Base-by-base conservation (phyloP, 2,329 filamentous ascomycete species). In the Chaetomiaceae sp. region DNA sequence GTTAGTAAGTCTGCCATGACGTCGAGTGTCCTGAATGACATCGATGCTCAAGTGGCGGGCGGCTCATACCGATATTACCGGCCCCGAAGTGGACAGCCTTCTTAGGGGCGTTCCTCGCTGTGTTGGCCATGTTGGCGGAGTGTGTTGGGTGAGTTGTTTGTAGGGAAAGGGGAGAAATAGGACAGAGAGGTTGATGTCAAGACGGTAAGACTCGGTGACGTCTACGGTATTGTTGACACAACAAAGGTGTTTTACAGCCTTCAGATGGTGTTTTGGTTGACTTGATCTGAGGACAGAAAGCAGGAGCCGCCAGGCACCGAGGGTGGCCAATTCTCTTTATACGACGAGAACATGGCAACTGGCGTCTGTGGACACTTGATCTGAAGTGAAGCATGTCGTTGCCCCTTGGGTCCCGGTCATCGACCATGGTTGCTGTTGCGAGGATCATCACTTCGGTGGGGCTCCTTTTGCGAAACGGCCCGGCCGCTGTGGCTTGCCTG, bases 11-110 rank as follows among this genome's bases (percentile, higher is more conserved):
- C 42, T 23, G 6, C 17, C 27, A 31, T 31, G 27, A 31, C 27
- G 27, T 31, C 27, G 27, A 31, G n/a, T 31, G 27, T 7, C 14
- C 8, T 11, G 27, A 7, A 9, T 6, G 14, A 31, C 27, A 7
- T 27, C 25, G 9, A 27, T 4, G 15, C n/a, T n/a, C 12, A 36
- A 34, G 15, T 2, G 9, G 23, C 31, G 7, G 12, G 8, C 7
- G 34, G 17, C 20, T 66, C 75, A 51, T 73, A 72, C 86, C 89
- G 68, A 94, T 92, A 72, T 92, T 92, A 68, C 89, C 89, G 65
- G 88, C 88, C 62, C 89, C 89, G 64, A 94, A 92, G 75, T 92
- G 89, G 69, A 92, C 82, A 62, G 88, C 88, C 69, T 87, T 89
- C 70, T 83, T 84, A 60, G 60, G 53, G 22, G 47, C 47, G 39